Base-by-base conservation (phyloP, 1,284 basidiomycete genomes). In the Salmacisia buchloeana region DNA sequence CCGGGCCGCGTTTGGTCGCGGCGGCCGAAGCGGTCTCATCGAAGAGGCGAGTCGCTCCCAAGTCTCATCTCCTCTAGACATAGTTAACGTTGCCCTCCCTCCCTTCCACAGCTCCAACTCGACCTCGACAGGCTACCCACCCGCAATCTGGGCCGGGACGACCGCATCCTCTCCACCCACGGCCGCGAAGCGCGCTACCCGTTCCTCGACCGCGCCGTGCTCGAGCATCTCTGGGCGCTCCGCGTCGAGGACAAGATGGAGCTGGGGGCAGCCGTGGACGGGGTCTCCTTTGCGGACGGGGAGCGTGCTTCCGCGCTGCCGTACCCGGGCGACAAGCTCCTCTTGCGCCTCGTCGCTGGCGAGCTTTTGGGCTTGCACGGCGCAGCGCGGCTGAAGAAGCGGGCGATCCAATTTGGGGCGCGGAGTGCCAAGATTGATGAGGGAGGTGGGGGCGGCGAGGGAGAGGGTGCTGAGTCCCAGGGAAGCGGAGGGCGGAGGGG, bases 361-460 rank as follows among this genome's bases (percentile, higher is more conserved):
- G 58, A 35, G 2, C 13, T 41, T 4, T 15, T 74, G 7, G 75
- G 72, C 0, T 31, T 79, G 15, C 3, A 10, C 1, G 78, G 89
- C 15, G 87, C 88, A 0, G 86, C 88, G 31, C 80, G 82, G 62
- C 52, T 75, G 63, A 91, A 89, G 74, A 98, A 98, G 82, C 80
- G 90, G 60, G 94, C 94, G 4, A 97, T 97, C 89, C 94, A 98
- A 78, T 98, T 98, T 82, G 94, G 94, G 2, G 75, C 89, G 66
- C 86, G 90, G 78, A 92, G 91, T 56, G 92, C 93, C 2, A 86
- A 93, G 73, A 93, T 97, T 89, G 86, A 89, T 63, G 78, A 79
- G 1, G 84, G 83, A 1, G 82, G 81, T 18, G 67, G 72, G 9
- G 56, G 34, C 4, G 35, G 56, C 31, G 38, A 38, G 23, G 34